Evolutionary conservation across 305 asterid species (phyloP), one percentile per base, ranked within the genome.

Genomic region (Nicotiana rustica): DNA sequence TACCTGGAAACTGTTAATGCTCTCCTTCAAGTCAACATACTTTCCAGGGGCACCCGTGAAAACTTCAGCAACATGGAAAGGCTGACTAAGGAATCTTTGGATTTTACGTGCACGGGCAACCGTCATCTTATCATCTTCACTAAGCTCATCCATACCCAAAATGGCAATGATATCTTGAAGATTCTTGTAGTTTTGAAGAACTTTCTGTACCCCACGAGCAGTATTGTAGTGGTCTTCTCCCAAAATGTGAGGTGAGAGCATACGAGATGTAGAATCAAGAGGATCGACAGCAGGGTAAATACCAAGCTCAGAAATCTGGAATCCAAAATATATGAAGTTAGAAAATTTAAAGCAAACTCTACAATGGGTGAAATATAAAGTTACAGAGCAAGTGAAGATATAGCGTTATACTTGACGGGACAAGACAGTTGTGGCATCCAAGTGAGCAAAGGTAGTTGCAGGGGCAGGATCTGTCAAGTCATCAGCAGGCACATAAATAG

Each of bases 381-480:
- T 49, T 73, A 6, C 25, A 44, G 60, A 19, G 33, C 78, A 71
- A 44, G 61, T 44, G 21, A 71, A 52, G 64, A 47, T 3, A 10
- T 9, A 5, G 25, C 13, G 10, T 41, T 56, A 49, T 82, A 94
- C 99, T 88, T 92, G 95, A 84, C 99, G 91, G 5, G 99, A 95
- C 83, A 95, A 86, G 91, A 95, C 99, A 44, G 99, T 95, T 60
- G 99, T 95, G 83, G 99, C 99, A 85, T 95, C 99, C 96, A 95
- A 95, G 90, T 95, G 99, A 86, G 99, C 99, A 83, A 95, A 95
- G 61, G 99, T 95, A 21, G 99, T 95, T 77, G 99, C 99, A 70
- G 99, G 99, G 61, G 99, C 99, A 73, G 99, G 99, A 93, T 95
- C 99, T 13, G 99, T 95, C 97, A 95, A 93, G 89, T 95, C 99